Conservation (phyloP, 768 basidiomycete genomes). For the Zangia roseola region DNA sequence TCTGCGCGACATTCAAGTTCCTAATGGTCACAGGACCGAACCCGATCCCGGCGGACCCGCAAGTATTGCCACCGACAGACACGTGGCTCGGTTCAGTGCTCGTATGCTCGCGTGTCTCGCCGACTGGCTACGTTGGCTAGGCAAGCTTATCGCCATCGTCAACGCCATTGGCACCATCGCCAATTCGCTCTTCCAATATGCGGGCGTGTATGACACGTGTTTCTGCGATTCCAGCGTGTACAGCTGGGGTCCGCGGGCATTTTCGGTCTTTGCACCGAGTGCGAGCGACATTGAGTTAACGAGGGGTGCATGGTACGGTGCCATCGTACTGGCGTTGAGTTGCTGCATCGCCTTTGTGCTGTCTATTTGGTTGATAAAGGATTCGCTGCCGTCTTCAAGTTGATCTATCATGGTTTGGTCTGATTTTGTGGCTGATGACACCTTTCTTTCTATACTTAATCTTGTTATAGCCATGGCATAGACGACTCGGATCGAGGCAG, state of each 20-base stretch:
- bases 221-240: constrained; percentile 31
- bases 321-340: constrained; percentile 27
- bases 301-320: constrained; percentile 38
- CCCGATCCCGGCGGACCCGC: background rate
- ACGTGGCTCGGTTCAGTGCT: background rate
- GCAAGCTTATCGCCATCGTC: constrained; percentile 28
- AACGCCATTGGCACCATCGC: constrained; percentile 29
- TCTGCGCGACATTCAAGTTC: background rate
- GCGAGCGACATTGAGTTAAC: constrained; percentile 24
- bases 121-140: constrained; percentile 23
- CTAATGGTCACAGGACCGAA: no score
- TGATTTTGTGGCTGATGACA: no score
- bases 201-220: constrained; percentile 26
- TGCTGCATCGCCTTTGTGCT: constrained; percentile 26
- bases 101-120: background rate
- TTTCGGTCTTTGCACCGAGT: constrained; percentile 23
- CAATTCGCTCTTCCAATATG: constrained; percentile 31
- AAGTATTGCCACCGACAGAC: background rate
- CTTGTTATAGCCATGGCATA: no score
- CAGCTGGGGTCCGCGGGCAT: constrained; percentile 23
- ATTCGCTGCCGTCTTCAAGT: constrained; percentile 18
- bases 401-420: background rate
- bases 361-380: constrained; percentile 28
- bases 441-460: no score
- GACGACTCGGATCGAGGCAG: no score